Evolutionary conservation across 1,284 basidiomycete genomes (phyloP).

Genomic region (Leccinum variabile): DNA sequence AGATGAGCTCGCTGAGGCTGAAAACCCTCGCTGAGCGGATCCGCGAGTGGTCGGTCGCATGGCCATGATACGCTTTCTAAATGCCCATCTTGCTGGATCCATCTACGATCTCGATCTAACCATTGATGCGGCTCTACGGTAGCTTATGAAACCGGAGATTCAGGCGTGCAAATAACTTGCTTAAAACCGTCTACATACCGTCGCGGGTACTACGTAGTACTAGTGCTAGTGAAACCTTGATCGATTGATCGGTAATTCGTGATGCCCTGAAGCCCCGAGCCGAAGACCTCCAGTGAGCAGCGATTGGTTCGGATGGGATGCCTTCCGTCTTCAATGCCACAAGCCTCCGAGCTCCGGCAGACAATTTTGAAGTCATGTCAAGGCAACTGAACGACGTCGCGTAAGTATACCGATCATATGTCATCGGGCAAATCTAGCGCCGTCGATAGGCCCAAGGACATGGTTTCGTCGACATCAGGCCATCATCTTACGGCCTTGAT

Average conservation of each 20-base stretch:
- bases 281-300: neutral
- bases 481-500: neutral
- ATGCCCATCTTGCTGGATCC: neutral
- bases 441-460: too few species aligned
- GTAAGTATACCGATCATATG: too few species aligned
- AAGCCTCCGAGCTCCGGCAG: neutral
- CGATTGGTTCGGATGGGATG: neutral
- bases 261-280: neutral
- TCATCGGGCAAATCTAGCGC: too few species aligned
- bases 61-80: neutral
- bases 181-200: neutral
- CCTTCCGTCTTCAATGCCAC: neutral
- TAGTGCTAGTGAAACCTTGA: neutral
- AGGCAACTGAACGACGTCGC: too few species aligned
- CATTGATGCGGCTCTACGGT: neutral
- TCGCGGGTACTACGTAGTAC: too few species aligned
- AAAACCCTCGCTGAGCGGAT: slow-evolving; percentile 3
- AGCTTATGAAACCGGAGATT: neutral
- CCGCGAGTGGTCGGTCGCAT: neutral
- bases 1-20: neutral
- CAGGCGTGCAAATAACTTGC: neutral
- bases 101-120: neutral
- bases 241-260: neutral
- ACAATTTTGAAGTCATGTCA: too few species aligned
- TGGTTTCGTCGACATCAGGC: neutral